Conservation (phyloP, 768 basidiomycete genomes). For the Termitomyces sp. region DNA sequence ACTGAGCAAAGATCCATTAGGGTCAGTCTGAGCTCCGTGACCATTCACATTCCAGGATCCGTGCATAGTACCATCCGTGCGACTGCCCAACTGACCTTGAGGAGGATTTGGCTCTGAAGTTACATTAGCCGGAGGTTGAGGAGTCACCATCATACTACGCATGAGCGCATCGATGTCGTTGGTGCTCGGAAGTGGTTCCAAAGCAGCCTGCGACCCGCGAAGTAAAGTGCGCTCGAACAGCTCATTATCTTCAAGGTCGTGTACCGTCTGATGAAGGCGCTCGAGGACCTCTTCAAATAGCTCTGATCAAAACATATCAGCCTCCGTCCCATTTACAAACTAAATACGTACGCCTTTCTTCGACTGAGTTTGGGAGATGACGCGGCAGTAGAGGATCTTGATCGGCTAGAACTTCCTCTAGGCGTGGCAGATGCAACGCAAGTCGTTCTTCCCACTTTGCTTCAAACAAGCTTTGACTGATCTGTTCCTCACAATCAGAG, state of each 20-base stretch:
- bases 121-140: constrained; percentile 12
- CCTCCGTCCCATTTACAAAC: neutral
- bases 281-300: constrained; percentile 31
- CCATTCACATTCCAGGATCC: constrained; percentile 34
- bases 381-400: constrained; percentile 31
- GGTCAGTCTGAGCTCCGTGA: constrained; percentile 3
- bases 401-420: constrained; percentile 37
- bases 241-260: constrained; percentile 41
- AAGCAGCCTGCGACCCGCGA: constrained; percentile 39
- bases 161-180: constrained; percentile 45
- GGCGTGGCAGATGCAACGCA: constrained; percentile 28
- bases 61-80: constrained; percentile 19
- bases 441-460: constrained; percentile 36
- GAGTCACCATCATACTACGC: constrained; percentile 46
- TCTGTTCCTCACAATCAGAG: constrained; percentile 37
- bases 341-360: constrained; percentile 31
- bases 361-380: constrained; percentile 21
- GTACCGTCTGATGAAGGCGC: constrained; percentile 31
- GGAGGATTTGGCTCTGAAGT: neutral
- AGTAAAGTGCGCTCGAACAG: constrained; percentile 43
- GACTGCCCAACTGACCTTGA: constrained; percentile 8
- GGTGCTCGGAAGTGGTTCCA: constrained; percentile 37
- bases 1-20: constrained; percentile 5
- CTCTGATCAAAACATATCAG: constrained; percentile 12
- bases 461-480: constrained; percentile 36